Conservation (phyloP, 306 rosid species). For the Acacia acuminata region DNA sequence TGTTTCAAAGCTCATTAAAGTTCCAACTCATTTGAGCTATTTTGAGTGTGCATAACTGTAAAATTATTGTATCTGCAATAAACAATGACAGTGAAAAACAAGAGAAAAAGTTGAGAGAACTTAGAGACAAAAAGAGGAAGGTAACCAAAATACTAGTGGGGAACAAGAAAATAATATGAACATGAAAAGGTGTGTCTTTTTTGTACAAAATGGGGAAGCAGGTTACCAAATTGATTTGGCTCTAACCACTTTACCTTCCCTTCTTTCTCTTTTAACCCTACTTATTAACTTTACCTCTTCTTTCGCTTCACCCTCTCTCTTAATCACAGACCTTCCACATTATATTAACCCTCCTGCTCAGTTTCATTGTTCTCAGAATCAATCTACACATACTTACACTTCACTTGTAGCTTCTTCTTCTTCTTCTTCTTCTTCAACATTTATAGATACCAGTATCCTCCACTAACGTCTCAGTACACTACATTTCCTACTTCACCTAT, state of each 20-base stretch:
- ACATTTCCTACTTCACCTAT: slow-evolving; percentile 30
- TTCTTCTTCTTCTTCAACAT: background rate
- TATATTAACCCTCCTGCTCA: background rate
- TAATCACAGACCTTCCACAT: background rate
- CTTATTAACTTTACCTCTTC: background rate
- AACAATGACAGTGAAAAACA: background rate
- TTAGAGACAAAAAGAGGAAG: slow-evolving; percentile 30
- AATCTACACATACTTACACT: background rate
- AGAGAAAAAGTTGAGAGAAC: background rate
- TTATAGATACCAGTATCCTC: background rate
- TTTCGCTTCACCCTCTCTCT: background rate
- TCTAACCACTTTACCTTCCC: slow-evolving; percentile 29
- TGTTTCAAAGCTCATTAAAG: background rate
- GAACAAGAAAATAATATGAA: background rate
- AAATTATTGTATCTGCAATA: background rate
- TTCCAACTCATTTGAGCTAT: background rate
- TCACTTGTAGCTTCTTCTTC: background rate
- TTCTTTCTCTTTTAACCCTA: background rate
- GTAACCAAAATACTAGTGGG: slow-evolving; percentile 22
- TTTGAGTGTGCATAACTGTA: background rate
- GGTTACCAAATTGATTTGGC: slow-evolving; percentile 59
- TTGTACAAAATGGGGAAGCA: slow-evolving; percentile 35
- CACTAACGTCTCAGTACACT: background rate
- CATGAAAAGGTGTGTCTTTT: slow-evolving; percentile 15
- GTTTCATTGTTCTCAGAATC: background rate